A percentile compares a stretch with the other conserved stretches of the same genome.
Evolutionary conservation across 805 yeast genomes (phyloP).

Genomic region (Candida cerambycidarum): DNA sequence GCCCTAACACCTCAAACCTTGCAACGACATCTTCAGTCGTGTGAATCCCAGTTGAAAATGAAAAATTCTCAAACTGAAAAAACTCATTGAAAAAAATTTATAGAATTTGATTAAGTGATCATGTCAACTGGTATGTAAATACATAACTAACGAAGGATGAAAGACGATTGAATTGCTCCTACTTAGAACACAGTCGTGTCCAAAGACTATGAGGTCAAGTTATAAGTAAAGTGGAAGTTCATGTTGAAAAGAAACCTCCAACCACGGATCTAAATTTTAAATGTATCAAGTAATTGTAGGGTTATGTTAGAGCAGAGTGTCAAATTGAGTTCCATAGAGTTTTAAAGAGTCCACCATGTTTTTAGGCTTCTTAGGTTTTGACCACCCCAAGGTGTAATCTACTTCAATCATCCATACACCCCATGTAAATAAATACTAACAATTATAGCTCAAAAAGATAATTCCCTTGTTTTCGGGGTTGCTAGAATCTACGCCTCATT

Average conservation of each 20-base stretch:
- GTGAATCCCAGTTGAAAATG: conserved; percentile 3
- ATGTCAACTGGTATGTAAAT: conserved; percentile 38
- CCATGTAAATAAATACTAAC: conserved; percentile 18
- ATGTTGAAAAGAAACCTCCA: background rate
- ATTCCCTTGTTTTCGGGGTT: conserved; percentile 99
- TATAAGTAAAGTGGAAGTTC: too few species aligned
- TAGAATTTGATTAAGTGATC: conserved; percentile 15
- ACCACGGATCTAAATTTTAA: too few species aligned
- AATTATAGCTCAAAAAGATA: conserved; percentile 52
- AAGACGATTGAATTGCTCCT: background rate
- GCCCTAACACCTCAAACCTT: conserved; percentile 7
- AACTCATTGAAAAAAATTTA: conserved; percentile 16
- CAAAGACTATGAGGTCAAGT: background rate
- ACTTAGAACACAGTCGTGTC: background rate
- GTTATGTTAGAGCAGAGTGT: too few species aligned
- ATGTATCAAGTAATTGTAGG: too few species aligned
- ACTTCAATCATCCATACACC: background rate
- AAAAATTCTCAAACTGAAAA: conserved; percentile 11
- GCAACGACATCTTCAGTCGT: conserved; percentile 9
- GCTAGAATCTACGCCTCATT: conserved; percentile 99
- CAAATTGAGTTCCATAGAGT: too few species aligned
- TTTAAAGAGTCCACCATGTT: background rate
- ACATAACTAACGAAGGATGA: background rate
- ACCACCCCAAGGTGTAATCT: too few species aligned
- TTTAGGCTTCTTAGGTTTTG: background rate